Evolutionary conservation across 2,329 filamentous ascomycete genomes (phyloP).

Genomic region (Penicillium polonicum): DNA sequence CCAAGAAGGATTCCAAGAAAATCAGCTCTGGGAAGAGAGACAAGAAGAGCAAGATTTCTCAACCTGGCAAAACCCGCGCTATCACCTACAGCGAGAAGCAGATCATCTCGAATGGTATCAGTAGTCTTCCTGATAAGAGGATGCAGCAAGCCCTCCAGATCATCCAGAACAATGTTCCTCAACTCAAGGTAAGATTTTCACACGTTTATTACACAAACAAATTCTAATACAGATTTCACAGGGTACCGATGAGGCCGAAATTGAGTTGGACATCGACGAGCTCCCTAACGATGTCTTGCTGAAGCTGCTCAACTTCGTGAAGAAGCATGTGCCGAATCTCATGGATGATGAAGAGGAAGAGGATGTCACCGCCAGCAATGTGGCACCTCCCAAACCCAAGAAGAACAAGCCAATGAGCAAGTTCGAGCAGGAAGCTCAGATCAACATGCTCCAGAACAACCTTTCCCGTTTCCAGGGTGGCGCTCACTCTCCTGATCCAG

Average conservation of each 20-base stretch:
- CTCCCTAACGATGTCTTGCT: conserved; percentile 49
- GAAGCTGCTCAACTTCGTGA: conserved; percentile 48
- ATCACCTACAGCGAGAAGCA: conserved; percentile 82
- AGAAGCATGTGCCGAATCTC: conserved; percentile 47
- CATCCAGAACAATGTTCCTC: conserved; percentile 78
- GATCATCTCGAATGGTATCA: conserved; percentile 82
- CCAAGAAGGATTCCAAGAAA: conserved; percentile 47
- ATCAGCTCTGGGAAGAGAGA: conserved; percentile 47
- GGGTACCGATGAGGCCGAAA: conserved; percentile 48
- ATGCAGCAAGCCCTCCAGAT: conserved; percentile 81
- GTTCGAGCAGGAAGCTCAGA: conserved; percentile 51
- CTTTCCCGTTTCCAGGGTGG: conserved; percentile 48
- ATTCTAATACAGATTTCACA: conserved; percentile 19
- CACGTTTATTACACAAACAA: background rate
- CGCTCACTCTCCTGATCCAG: conserved; percentile 43
- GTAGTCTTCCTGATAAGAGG: conserved; percentile 72
- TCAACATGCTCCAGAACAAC: conserved; percentile 49
- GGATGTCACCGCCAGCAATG: conserved; percentile 32
- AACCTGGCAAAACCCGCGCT: conserved; percentile 58
- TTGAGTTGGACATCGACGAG: conserved; percentile 51
- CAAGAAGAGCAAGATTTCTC: conserved; percentile 44
- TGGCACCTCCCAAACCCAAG: conserved; percentile 46
- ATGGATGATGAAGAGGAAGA: conserved; percentile 48
- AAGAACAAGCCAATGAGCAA: conserved; percentile 56
- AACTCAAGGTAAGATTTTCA: conserved; percentile 58